A percentile compares a stretch with the other conserved stretches of the same genome.
Conservation (phyloP, 192 early-diverging fungal genomes). For the Coemansia sp. region DNA sequence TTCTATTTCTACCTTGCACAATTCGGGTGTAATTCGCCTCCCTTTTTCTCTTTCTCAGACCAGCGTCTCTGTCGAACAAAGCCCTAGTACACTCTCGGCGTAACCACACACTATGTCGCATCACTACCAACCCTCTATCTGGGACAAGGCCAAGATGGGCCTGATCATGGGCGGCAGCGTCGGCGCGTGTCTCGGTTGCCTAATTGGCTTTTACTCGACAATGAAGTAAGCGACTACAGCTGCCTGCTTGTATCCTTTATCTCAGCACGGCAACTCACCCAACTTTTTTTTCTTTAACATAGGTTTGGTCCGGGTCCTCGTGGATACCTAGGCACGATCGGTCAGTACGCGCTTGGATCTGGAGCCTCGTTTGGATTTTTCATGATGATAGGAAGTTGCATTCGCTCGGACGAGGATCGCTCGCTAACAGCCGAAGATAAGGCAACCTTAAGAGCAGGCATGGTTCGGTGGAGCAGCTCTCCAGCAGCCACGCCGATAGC, state of each 20-base stretch:
- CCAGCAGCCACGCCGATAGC: conserved; percentile 28
- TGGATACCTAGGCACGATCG: conserved; percentile 69
- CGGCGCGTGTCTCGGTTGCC: conserved; percentile 54
- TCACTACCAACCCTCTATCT: conserved; percentile 46
- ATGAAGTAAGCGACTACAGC: conserved; percentile 44
- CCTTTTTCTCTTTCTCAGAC: background rate
- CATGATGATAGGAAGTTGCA: conserved; percentile 66
- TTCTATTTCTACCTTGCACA: background rate
- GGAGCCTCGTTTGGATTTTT: conserved; percentile 83
- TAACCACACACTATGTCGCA: conserved; percentile 29
- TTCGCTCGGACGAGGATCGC: conserved; percentile 45
- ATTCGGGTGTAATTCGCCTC: background rate
- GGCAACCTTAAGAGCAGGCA: conserved; percentile 16
- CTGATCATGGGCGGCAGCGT: conserved; percentile 55
- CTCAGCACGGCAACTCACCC: background rate
- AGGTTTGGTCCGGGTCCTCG: conserved; percentile 70
- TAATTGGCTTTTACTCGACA: conserved; percentile 55
- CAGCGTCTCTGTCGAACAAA: background rate
- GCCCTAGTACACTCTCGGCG: background rate
- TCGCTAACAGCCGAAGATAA: conserved; percentile 30
- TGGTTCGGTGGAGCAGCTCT: conserved; percentile 41
- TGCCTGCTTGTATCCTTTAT: background rate
- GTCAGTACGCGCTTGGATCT: conserved; percentile 70
- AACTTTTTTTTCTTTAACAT: background rate
- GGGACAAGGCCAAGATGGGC: conserved; percentile 58